Evolutionary conservation across 169 alveolate genomes (phyloP).

Genomic region (Eimeria brunetti): DNA sequence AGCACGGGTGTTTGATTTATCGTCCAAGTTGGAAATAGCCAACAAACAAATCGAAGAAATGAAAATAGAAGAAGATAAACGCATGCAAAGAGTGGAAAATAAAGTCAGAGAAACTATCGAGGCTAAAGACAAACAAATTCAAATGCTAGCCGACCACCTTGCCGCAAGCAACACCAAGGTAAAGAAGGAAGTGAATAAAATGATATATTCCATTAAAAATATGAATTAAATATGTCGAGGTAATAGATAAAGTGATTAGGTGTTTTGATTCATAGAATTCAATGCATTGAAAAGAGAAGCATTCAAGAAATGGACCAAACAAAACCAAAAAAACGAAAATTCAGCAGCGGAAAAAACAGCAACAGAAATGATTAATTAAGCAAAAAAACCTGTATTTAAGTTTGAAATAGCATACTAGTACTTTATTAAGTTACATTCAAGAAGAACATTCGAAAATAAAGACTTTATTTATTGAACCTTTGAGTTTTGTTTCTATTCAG

Average conservation of each 20-base stretch:
- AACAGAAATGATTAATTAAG: background rate
- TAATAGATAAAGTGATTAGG: too few species aligned
- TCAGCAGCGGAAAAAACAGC: background rate
- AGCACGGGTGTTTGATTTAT: background rate
- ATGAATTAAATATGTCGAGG: too few species aligned
- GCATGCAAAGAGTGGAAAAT: conserved; percentile 20
- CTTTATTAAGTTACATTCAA: too few species aligned
- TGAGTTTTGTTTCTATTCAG: background rate
- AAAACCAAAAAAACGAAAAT: too few species aligned
- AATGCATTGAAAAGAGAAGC: too few species aligned
- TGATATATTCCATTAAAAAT: background rate
- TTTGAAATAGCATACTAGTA: too few species aligned
- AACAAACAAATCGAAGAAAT: background rate
- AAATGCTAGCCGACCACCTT: conserved; percentile 24
- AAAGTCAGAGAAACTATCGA: conserved; percentile 44
- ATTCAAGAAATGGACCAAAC: too few species aligned
- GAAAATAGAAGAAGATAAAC: background rate
- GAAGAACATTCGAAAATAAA: background rate
- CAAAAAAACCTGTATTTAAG: background rate
- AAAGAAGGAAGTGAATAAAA: background rate
- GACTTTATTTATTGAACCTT: background rate
- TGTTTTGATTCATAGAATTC: too few species aligned
- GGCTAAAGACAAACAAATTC: conserved; percentile 66
- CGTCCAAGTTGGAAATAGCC: background rate
- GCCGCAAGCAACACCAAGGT: conserved; percentile 69